phyloP scores from a whole-genome alignment of 2,329 filamentous ascomycete species.

The Phialophora verrucosa region DNA sequence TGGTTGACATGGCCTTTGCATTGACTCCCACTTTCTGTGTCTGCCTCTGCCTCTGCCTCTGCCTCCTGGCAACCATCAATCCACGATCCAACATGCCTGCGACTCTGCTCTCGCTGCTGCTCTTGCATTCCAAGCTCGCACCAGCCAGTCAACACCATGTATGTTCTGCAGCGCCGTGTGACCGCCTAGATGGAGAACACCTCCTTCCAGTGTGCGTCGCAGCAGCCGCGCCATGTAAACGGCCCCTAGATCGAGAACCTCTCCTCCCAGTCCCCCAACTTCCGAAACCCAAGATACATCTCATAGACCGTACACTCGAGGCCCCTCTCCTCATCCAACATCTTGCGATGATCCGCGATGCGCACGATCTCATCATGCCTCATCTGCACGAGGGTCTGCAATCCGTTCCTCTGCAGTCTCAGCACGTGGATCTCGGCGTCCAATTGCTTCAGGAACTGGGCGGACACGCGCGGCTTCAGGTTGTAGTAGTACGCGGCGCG shows the following conservation, averaged over 20 bases:
- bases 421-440: slow-evolving; percentile 17
- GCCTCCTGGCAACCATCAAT: background rate
- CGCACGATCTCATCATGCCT: slow-evolving; percentile 40
- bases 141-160: background rate
- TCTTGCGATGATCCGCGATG: slow-evolving; percentile 34
- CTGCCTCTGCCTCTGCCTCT: background rate
- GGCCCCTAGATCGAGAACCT: slow-evolving; percentile 26
- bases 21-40: too few relatives aligned
- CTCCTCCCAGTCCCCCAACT: slow-evolving; percentile 33
- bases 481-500: slow-evolving; percentile 18
- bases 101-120: background rate
- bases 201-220: slow-evolving; percentile 27
- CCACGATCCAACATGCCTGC: background rate
- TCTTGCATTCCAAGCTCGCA: background rate
- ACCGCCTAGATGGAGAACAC: slow-evolving; percentile 15
- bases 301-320: slow-evolving; percentile 31
- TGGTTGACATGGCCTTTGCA: background rate
- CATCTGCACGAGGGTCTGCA: slow-evolving; percentile 32
- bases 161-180: background rate
- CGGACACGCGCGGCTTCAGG: background rate
- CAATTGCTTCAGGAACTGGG: slow-evolving; percentile 9
- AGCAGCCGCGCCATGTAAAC: background rate
- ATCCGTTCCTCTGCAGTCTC: slow-evolving; percentile 26
- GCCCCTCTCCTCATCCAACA: slow-evolving; percentile 31
- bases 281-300: slow-evolving; percentile 31